Evolutionary conservation across 2,329 filamentous ascomycete species (phyloP).

Genomic region (Calonectria honghensis): DNA sequence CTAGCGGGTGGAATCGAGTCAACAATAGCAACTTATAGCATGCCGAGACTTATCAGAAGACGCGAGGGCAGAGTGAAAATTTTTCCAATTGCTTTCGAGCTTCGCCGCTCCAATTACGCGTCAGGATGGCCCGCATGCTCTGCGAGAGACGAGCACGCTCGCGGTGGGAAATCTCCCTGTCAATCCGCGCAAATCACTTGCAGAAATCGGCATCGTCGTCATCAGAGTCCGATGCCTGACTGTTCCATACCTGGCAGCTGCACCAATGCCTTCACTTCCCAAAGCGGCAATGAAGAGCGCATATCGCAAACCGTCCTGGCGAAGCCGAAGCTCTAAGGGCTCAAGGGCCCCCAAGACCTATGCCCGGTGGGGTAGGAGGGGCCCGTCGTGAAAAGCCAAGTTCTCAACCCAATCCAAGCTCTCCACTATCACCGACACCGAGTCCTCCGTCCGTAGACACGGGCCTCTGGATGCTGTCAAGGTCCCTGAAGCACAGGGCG

Average conservation of each 20-base stretch:
- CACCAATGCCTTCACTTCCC: conserved; percentile 28
- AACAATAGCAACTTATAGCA: conserved; percentile 29
- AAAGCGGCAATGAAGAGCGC: conserved; percentile 26
- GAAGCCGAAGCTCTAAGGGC: conserved; percentile 6
- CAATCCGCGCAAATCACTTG: conserved; percentile 26
- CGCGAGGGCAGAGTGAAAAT: conserved; percentile 27
- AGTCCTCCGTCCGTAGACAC: background rate
- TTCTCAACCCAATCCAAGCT: conserved; percentile 18
- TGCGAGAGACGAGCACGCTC: background rate
- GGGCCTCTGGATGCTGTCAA: conserved; percentile 24
- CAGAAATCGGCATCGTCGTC: conserved; percentile 22
- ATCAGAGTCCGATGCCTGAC: conserved; percentile 11
- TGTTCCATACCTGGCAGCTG: conserved; percentile 26
- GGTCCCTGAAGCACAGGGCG: conserved; percentile 51
- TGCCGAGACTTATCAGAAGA: conserved; percentile 26
- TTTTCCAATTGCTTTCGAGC: background rate
- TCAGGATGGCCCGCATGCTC: conserved; percentile 12
- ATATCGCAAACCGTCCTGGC: conserved; percentile 27
- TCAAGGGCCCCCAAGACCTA: conserved; percentile 15
- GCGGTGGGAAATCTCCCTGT: conserved; percentile 6
- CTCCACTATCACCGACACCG: conserved; percentile 25
- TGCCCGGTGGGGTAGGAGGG: conserved; percentile 1
- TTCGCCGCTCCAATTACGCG: conserved; percentile 30
- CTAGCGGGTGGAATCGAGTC: conserved; percentile 18
- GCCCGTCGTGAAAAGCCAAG: conserved; percentile 7